Evolutionary conservation across 2,329 filamentous ascomycete species (phyloP).

Genomic region (Cordyceps cateniannulata): DNA sequence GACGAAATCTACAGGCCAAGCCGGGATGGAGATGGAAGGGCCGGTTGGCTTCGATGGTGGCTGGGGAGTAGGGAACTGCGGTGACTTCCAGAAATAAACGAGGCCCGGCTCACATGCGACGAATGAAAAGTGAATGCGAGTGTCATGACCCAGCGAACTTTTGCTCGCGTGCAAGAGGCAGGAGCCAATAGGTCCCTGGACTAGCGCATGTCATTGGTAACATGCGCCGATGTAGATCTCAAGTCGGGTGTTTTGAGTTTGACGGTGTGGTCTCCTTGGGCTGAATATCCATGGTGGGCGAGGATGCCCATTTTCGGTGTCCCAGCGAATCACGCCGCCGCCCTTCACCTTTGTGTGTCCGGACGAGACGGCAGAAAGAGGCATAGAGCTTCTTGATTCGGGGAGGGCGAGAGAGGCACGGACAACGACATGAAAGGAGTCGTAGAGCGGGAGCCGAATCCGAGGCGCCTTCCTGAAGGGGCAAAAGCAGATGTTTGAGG

Average conservation of each 20-base stretch:
- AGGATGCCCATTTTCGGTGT: neutral
- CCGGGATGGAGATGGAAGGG: neutral
- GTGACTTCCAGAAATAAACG: neutral
- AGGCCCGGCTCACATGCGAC: slow-evolving; percentile 2
- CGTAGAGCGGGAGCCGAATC: neutral
- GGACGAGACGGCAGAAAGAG: neutral
- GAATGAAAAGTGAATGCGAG: neutral
- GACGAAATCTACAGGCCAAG: neutral
- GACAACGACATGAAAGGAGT: neutral
- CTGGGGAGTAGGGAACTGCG: neutral
- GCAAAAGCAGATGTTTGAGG: neutral
- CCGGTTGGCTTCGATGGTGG: neutral
- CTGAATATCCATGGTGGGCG: neutral
- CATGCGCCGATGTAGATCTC: slow-evolving; percentile 1
- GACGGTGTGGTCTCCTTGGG: too few species aligned
- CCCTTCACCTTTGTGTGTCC: neutral
- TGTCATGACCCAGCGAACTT: neutral
- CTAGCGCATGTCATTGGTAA: neutral
- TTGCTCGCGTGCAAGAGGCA: neutral
- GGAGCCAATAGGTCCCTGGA: neutral
- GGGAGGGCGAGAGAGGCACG: neutral
- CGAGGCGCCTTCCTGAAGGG: slow-evolving; percentile 4
- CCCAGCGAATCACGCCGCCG: neutral
- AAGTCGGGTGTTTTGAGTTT: neutral
- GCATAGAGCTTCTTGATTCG: neutral